These are phyloP conservation scores for Diaporthe batatas DNA, from an alignment of 2,329 filamentous ascomycete genomes.

Conservation along the genomic window DNA sequence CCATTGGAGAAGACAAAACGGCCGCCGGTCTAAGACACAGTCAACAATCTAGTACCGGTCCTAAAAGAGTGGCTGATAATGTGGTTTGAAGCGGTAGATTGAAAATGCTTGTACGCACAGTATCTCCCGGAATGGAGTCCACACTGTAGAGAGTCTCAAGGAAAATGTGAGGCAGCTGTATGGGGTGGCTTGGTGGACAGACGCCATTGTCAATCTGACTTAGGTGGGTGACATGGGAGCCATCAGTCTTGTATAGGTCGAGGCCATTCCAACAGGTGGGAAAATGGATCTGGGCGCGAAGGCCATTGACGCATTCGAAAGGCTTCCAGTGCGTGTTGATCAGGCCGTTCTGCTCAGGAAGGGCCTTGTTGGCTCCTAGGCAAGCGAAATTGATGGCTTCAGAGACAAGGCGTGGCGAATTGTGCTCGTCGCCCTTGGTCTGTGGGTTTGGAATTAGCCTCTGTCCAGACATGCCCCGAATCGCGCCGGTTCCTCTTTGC, in stretches of 20 bases:
- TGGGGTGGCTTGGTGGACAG: conserved; percentile 58
- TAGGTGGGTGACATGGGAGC: conserved; percentile 57
- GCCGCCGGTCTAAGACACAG: not conserved
- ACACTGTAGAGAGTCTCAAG: conserved; percentile 10
- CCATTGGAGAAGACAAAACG: conserved; percentile 22
- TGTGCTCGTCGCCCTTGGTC: conserved; percentile 6
- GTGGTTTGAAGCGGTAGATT: not conserved
- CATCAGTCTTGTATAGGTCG: conserved; percentile 60
- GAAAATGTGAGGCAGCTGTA: conserved; percentile 52
- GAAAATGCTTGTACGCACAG: not conserved
- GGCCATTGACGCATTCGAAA: conserved; percentile 67
- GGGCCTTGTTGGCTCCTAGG: not conserved
- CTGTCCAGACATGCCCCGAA: not conserved
- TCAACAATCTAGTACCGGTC: not conserved
- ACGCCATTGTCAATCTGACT: conserved; percentile 55
- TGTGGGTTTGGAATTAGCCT: not conserved
- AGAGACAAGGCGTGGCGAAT: conserved; percentile 14
- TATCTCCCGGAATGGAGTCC: not conserved
- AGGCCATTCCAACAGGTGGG: conserved; percentile 74
- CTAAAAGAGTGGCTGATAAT: rapidly evolving
- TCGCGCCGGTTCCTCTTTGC: no score
- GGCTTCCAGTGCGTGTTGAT: conserved; percentile 47
- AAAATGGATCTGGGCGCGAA: conserved; percentile 72
- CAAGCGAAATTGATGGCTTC: conserved; percentile 13
- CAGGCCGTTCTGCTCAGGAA: not conserved